Percentiles rank a stretch among this genome's conserved stretches.
phyloP scores from a whole-genome alignment of 306 rosid genomes.

The cucumber (Cucumis sativus) region Cucumber_9930_V3 NC_026655.2:32319501-32320000 shows the following conservation, averaged over 20 bases:
- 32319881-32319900: neutral
- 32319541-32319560: neutral
- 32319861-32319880: neutral
- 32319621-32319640: neutral
- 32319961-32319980: neutral
- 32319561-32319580: neutral
- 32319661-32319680: neutral
- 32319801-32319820: neutral
- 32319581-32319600: neutral
- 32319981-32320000: slow-evolving; percentile 31
- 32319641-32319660: neutral
- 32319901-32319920: neutral
- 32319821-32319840: neutral
- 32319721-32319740: neutral
- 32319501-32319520: neutral
- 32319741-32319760: too few relatives aligned
- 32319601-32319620: neutral
- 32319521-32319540: neutral
- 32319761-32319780: neutral
- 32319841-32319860: neutral
- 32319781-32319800: neutral
- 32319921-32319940: slow-evolving; percentile 8
- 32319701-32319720: too few relatives aligned
- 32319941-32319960: slow-evolving; percentile 29
- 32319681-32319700: neutral